Base-by-base conservation (phyloP, 148 eudicot genomes). In the Arctostaphylos glauca region DNA sequence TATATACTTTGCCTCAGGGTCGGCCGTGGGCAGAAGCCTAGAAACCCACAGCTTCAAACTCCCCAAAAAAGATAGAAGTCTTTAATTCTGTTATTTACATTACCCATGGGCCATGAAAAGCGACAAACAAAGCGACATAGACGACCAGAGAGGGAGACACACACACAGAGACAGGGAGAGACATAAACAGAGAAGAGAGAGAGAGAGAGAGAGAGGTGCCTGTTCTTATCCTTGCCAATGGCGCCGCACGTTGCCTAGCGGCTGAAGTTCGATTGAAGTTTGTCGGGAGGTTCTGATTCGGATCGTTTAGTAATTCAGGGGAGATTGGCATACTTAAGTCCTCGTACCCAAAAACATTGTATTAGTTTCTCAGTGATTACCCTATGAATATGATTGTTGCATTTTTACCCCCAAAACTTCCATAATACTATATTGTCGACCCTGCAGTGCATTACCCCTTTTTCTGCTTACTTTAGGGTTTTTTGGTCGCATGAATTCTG, bases 51-150 rank as follows among this genome's bases (percentile, higher is more conserved):
- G 67, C 23, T 60, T 60, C 67, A 60, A 60, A 25, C 67, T 60
- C 67, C 67, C 67, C 1, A 60, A 54, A 12, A 21, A 60, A 25
- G 67, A 9, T 60, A 55, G 21, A 60, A 25, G 67, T 2, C 25
- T 7, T 0, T 10, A n/a, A 60, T 21, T 7, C 21, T n/a, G n/a
- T 60, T 7, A 21, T 60, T 60, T 52, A 62, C 68, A 13, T 62
- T 62, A 62, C 68, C 68, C 38, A 31, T n/a, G n/a, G n/a, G n/a
- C 38, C 38, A 62, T 62, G 68, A 62, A 60, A 62, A 62, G 68
- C 68, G 23, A 62, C 38, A 62, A 62, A 62, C 4, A 21, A 38
- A 62, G 68, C 68, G 38, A 9, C 68, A 23, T 62, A 23, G 68
- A 9, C 68, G 66, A 19, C 25, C 25, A 60, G 0, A 60, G 10